phyloP scores from a whole-genome alignment of 139 green algal genomes.

The Chlorella vulgaris region DNA sequence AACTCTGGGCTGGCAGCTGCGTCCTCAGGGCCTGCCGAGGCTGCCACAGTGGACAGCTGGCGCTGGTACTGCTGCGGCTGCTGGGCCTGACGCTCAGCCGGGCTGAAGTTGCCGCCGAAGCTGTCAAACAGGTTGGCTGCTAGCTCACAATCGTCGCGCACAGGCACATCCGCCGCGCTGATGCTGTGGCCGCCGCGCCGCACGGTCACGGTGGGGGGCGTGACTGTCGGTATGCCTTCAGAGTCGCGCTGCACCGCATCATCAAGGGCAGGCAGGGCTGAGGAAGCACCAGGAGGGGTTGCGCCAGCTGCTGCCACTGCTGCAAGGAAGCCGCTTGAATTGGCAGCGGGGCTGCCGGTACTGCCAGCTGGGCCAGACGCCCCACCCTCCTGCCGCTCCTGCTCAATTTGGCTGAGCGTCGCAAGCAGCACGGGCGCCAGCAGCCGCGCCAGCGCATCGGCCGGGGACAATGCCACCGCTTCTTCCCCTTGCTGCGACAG shows the following conservation, averaged over 20 bases:
- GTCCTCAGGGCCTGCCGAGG: background rate
- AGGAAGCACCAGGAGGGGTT: background rate
- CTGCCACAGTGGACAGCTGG: background rate
- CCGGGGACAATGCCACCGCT: background rate
- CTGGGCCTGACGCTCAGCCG: background rate
- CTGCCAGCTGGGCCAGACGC: too few relatives aligned
- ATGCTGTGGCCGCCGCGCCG: background rate
- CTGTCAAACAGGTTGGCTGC: constrained; percentile 27
- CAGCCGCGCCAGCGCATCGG: background rate
- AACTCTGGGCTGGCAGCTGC: constrained; percentile 12
- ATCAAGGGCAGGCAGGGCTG: background rate
- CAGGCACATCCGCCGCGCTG: background rate
- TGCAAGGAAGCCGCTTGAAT: too few relatives aligned
- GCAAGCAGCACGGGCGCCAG: constrained; percentile 18
- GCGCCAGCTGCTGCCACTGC: too few relatives aligned
- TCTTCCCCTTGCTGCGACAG: too few relatives aligned
- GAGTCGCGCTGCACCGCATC: constrained; percentile 30
- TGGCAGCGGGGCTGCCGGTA: too few relatives aligned
- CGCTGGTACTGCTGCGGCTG: background rate
- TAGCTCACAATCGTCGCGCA: background rate
- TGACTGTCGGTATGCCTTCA: constrained; percentile 20
- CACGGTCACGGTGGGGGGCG: constrained; percentile 42
- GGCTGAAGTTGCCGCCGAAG: constrained; percentile 1
- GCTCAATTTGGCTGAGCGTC: constrained; percentile 21
- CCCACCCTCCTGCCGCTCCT: background rate